A percentile compares a stretch with the other conserved stretches of the same genome.
These are phyloP conservation scores for Albifimbria verrucaria DNA, from an alignment of 2,329 filamentous ascomycete genomes.

Conservation along the genomic window DNA sequence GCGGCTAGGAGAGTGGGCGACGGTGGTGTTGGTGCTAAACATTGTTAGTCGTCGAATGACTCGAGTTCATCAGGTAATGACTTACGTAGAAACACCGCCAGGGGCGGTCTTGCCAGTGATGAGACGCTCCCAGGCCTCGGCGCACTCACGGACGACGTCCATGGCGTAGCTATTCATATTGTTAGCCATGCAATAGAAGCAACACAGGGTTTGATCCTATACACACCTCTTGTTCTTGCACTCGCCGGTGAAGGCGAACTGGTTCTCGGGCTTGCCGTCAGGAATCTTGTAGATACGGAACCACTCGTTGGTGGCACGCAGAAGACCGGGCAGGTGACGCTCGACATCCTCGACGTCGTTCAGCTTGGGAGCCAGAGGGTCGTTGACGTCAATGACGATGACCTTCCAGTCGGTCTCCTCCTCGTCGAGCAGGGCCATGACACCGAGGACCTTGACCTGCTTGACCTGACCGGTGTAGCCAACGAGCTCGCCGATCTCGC, in stretches of 20 bases:
- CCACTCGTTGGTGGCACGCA: conserved; percentile 99
- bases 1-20: conserved; percentile 70
- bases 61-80: conserved; percentile 17
- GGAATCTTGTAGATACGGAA: conserved; percentile 99
- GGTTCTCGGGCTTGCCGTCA: conserved; percentile 99
- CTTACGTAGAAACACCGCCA: conserved; percentile 79
- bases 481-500: conserved; percentile 98
- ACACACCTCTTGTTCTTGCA: conserved; percentile 98
- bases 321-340: conserved; percentile 92
- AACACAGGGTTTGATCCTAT: no score
- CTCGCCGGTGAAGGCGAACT: conserved; percentile 99
- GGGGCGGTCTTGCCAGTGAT: conserved; percentile 83
- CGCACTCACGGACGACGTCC: conserved; percentile 93
- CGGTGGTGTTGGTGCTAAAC: conserved; percentile 74
- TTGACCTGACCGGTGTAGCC: conserved; percentile 95
- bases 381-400: conserved; percentile 98
- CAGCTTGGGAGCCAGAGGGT: conserved; percentile 92
- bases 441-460: conserved; percentile 99
- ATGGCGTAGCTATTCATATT: conserved; percentile 93
- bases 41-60: conserved; percentile 21
- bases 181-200: no score
- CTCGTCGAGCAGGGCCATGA: conserved; percentile 99
- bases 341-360: conserved; percentile 99
- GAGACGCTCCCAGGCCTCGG: conserved; percentile 94
- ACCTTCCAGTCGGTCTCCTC: conserved; percentile 99